Percentiles rank a stretch among this genome's conserved stretches.
phyloP scores from a whole-genome alignment of 345 rosid genomes.

The Euphorbia lathyris region DNA sequence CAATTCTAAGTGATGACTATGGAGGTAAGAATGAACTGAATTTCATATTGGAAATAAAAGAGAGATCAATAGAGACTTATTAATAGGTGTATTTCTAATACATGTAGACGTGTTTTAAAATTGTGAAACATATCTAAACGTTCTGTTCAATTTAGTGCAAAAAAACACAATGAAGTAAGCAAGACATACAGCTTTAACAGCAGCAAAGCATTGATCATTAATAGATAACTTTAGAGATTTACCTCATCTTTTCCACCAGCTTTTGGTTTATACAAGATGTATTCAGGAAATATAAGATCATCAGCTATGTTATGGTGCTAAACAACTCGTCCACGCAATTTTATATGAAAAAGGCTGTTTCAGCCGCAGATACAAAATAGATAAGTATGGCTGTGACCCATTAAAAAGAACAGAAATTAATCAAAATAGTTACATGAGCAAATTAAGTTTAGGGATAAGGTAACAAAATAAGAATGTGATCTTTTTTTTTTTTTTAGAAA shows the following conservation, averaged over 20 bases:
- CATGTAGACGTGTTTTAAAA: too few relatives aligned
- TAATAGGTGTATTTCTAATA: too few relatives aligned
- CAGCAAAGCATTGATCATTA: not conserved
- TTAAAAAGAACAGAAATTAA: not conserved
- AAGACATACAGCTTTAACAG: not conserved
- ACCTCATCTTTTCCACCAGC: constrained; percentile 59
- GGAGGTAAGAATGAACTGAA: too few relatives aligned
- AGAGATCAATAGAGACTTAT: too few relatives aligned
- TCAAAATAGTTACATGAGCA: not conserved
- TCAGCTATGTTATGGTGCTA: constrained; percentile 73
- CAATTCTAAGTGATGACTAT: too few relatives aligned
- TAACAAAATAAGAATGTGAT: too few relatives aligned
- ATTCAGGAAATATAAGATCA: constrained; percentile 50
- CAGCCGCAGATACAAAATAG: constrained; percentile 70
- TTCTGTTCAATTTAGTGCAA: too few relatives aligned
- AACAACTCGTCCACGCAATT: constrained; percentile 64
- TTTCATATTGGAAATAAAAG: too few relatives aligned
- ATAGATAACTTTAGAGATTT: not conserved
- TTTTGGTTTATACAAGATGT: constrained; percentile 72
- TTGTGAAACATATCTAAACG: too few relatives aligned
- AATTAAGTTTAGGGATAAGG: not conserved
- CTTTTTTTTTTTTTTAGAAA: too few relatives aligned
- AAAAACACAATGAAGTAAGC: not conserved
- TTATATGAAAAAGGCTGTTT: constrained; percentile 56
- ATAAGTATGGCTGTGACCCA: constrained; percentile 59